A percentile compares a stretch with the other conserved stretches of the same genome.
Evolutionary conservation across 2,329 filamentous ascomycete genomes (phyloP).

Genomic region (Blastomyces parvus): DNA sequence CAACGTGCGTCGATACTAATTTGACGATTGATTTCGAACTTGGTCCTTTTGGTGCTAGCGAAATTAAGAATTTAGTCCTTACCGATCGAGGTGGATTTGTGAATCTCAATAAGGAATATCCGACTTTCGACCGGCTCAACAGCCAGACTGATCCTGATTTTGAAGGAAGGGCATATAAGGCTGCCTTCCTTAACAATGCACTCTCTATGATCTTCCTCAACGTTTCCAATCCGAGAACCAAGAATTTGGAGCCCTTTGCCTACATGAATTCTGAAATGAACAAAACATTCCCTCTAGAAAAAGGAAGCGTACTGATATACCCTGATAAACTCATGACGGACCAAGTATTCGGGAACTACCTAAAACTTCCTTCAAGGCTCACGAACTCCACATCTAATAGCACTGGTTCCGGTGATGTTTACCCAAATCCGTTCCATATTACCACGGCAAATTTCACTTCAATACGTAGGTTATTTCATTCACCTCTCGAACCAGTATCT

Average conservation of each 20-base stretch:
- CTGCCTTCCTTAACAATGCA: slow-evolving; percentile 37
- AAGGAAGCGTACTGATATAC: neutral
- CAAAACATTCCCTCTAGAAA: slow-evolving; percentile 24
- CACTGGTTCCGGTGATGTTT: slow-evolving; percentile 12
- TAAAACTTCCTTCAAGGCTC: neutral
- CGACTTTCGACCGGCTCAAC: slow-evolving; percentile 23
- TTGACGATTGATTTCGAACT: slow-evolving; percentile 36
- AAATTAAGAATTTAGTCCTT: slow-evolving; percentile 24
- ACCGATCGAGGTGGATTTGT: slow-evolving; percentile 39
- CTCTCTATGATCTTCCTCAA: slow-evolving; percentile 35
- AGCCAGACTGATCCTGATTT: slow-evolving; percentile 32
- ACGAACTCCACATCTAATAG: slow-evolving; percentile 10
- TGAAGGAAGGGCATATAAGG: slow-evolving; percentile 34
- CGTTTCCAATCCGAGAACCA: slow-evolving; percentile 25
- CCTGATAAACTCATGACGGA: slow-evolving; percentile 3
- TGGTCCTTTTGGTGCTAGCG: slow-evolving; percentile 9
- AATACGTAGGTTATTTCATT: slow-evolving; percentile 15
- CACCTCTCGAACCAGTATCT: slow-evolving; percentile 1
- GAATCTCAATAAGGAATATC: slow-evolving; percentile 30
- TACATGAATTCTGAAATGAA: slow-evolving; percentile 33
- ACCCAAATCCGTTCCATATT: slow-evolving; percentile 27
- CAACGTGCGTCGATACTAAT: slow-evolving; percentile 35
- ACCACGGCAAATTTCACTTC: slow-evolving; percentile 19
- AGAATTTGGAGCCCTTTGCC: slow-evolving; percentile 21
- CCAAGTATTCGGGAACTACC: slow-evolving; percentile 7